Conservation (phyloP, 352 stramenopile genomes). For the Phytophthora rubi region DNA sequence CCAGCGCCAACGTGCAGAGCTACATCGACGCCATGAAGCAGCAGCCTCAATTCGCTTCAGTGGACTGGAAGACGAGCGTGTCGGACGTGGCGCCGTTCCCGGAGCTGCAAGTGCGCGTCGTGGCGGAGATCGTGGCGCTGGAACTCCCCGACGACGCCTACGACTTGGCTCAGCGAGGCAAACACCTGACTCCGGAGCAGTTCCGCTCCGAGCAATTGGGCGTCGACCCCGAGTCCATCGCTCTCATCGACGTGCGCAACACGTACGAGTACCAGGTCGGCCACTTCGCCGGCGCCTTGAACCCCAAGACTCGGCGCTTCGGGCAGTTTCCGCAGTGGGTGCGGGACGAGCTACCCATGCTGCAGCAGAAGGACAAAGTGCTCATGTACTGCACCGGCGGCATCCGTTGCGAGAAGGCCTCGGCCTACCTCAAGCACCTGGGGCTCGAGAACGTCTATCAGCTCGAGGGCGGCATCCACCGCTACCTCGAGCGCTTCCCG, state of each 20-base stretch:
- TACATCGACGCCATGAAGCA: constrained; percentile 73
- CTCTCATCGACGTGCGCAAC: constrained; percentile 81
- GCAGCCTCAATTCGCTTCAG: constrained; percentile 34
- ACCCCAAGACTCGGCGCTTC: constrained; percentile 84
- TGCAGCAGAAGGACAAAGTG: constrained; percentile 77
- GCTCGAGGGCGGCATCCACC: constrained; percentile 82
- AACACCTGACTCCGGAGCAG: constrained; percentile 65
- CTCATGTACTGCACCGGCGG: constrained; percentile 90
- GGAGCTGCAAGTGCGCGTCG: constrained; percentile 71
- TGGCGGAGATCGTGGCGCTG: constrained; percentile 80
- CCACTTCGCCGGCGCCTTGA: constrained; percentile 75
- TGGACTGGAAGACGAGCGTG: constrained; percentile 88
- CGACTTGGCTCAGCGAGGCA: constrained; percentile 50
- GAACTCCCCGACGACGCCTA: constrained; percentile 64
- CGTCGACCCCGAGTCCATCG: constrained; percentile 32
- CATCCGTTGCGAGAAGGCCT: constrained; percentile 87
- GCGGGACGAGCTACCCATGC: constrained; percentile 51
- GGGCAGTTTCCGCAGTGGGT: constrained; percentile 81
- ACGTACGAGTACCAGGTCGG: constrained; percentile 86
- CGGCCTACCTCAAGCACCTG: constrained; percentile 75
- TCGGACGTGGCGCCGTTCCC: constrained; percentile 59
- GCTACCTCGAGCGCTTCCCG: constrained; percentile 82
- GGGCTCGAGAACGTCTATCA: constrained; percentile 79
- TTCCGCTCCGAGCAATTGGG: constrained; percentile 60
- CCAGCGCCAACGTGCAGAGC: constrained; percentile 42